Evolutionary conservation across 148 eudicot genomes (phyloP).

Genomic region (Camellia lanceoleosa): DNA sequence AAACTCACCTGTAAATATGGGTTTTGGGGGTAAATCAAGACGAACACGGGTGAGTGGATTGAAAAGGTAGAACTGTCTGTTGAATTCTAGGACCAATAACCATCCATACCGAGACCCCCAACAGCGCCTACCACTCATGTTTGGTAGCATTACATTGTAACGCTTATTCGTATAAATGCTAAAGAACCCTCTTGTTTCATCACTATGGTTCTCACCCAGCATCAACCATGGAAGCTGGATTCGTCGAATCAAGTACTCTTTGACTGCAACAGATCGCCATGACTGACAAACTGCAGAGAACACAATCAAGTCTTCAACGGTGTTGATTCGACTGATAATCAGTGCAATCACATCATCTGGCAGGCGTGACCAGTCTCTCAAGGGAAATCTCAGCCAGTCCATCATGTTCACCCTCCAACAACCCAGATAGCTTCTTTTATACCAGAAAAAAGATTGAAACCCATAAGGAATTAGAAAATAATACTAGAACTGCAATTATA

Average conservation of each 20-base stretch:
- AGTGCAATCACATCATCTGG: slow-evolving; percentile 20
- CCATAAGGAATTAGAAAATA: not conserved
- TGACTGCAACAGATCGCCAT: slow-evolving; percentile 19
- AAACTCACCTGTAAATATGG: slow-evolving; percentile 16
- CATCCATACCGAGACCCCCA: slow-evolving; percentile 22
- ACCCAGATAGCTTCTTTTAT: not conserved
- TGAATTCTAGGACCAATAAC: slow-evolving; percentile 8
- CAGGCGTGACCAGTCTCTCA: slow-evolving; percentile 17
- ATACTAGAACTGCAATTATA: not conserved
- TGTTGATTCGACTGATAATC: slow-evolving; percentile 14
- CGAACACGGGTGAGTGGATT: slow-evolving; percentile 17
- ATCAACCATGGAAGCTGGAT: slow-evolving; percentile 21
- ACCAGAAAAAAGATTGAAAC: not conserved
- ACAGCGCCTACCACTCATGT: slow-evolving; percentile 7
- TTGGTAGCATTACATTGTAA: slow-evolving; percentile 12
- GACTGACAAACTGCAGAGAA: slow-evolving; percentile 16
- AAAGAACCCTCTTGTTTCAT: slow-evolving; percentile 15
- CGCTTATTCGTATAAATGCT: slow-evolving; percentile 2
- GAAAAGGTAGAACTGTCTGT: slow-evolving; percentile 17
- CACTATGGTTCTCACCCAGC: slow-evolving; percentile 13
- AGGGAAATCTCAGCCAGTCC: slow-evolving; percentile 10
- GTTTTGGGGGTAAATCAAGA: slow-evolving; percentile 21
- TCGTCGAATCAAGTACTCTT: slow-evolving; percentile 12
- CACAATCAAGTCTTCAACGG: slow-evolving; percentile 18
- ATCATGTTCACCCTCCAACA: slow-evolving; percentile 6